phyloP scores from a whole-genome alignment of 345 rosid species.

The Melaleuca alternifolia region DNA sequence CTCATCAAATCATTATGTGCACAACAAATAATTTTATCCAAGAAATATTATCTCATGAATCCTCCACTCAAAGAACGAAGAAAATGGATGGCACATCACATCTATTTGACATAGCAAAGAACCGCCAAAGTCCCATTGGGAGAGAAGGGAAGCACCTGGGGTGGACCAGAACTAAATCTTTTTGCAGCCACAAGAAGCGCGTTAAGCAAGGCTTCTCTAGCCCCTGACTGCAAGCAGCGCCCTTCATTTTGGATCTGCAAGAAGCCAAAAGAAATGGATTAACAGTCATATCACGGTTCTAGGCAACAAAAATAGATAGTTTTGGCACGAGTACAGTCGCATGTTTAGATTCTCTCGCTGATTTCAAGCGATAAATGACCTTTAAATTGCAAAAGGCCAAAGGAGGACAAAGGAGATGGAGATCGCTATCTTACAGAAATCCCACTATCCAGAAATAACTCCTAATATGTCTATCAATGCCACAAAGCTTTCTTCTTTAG shows the following conservation, averaged over 20 bases:
- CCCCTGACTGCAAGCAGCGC: constrained; percentile 46
- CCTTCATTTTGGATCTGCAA: constrained; percentile 89
- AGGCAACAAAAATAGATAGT: neutral
- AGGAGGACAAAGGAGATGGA: neutral
- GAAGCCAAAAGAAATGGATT: neutral
- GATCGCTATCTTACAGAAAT: neutral
- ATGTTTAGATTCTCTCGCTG: neutral
- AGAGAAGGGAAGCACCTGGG: constrained; percentile 52
- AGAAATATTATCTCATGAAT: neutral
- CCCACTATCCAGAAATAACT: neutral
- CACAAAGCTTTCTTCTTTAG: neutral
- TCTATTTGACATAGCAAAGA: neutral
- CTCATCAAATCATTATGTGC: neutral
- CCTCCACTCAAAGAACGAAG: neutral
- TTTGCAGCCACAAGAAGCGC: constrained; percentile 82
- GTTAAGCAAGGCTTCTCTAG: constrained; percentile 70
- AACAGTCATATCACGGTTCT: neutral
- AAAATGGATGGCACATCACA: neutral
- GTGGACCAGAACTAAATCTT: constrained; percentile 80
- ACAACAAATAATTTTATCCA: neutral
- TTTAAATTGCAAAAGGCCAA: neutral
- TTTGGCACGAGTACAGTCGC: neutral
- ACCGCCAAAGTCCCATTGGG: neutral
- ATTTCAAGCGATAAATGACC: neutral
- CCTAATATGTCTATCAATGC: neutral